Evolutionary conservation across 2,329 filamentous ascomycete species (phyloP).

Genomic region (Emergomyces pasteurianus): DNA sequence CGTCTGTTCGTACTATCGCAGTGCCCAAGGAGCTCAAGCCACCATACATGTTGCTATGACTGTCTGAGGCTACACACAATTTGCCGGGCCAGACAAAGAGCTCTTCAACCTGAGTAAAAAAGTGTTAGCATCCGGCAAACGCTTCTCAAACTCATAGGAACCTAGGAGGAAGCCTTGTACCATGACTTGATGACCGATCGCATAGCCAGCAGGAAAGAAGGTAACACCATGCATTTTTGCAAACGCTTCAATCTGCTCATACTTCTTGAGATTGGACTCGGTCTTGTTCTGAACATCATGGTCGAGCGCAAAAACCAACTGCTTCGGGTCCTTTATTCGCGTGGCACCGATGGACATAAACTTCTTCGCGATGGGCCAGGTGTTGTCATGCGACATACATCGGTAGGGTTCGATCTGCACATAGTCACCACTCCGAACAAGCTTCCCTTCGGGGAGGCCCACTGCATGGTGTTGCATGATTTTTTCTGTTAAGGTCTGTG

Average conservation of each 20-base stretch:
- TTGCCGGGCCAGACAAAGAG: constrained; percentile 78
- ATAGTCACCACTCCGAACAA: constrained; percentile 71
- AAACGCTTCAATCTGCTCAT: constrained; percentile 68
- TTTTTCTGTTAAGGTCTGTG: constrained; percentile 80
- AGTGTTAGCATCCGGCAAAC: too few relatives aligned
- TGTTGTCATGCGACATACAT: constrained; percentile 83
- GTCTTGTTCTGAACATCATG: constrained; percentile 81
- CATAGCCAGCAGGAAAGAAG: constrained; percentile 64
- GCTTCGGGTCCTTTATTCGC: constrained; percentile 55
- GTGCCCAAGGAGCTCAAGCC: constrained; percentile 67
- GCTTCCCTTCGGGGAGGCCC: constrained; percentile 62
- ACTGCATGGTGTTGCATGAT: constrained; percentile 74
- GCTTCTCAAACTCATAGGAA: too few relatives aligned
- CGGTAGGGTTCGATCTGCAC: constrained; percentile 59
- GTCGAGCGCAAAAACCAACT: constrained; percentile 74
- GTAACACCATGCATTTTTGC: constrained; percentile 63
- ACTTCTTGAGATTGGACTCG: constrained; percentile 71
- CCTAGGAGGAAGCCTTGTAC: constrained; percentile 14
- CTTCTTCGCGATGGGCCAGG: constrained; percentile 62
- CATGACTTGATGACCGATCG: constrained; percentile 77
- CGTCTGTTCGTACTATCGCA: constrained; percentile 76
- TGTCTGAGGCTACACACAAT: constrained; percentile 58
- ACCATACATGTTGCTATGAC: constrained; percentile 73
- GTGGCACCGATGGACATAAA: constrained; percentile 75
- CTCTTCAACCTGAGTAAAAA: constrained; percentile 48